phyloP scores from a whole-genome alignment of 2,329 filamentous ascomycete genomes.

The Parascedosporium putredinis region DNA sequence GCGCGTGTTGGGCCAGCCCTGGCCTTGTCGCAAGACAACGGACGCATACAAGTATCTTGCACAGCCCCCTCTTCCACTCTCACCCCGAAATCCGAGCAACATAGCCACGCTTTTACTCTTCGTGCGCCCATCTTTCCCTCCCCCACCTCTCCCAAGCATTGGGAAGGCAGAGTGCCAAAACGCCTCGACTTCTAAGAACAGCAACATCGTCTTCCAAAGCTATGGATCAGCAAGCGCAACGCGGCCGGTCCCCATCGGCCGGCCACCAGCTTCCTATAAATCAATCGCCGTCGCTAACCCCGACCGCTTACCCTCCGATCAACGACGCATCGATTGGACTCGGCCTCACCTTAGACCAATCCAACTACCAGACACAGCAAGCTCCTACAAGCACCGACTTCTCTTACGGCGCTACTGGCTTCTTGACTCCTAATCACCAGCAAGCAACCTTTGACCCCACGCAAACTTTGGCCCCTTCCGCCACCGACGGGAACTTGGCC shows the following conservation, averaged over 20 bases:
- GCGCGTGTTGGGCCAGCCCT: not conserved
- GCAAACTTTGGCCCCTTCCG: slow-evolving; percentile 32
- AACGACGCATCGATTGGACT: slow-evolving; percentile 40
- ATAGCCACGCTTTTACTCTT: slow-evolving; percentile 7
- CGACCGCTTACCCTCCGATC: slow-evolving; percentile 40
- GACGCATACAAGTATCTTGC: slow-evolving; percentile 4
- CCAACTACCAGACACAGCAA: slow-evolving; percentile 29
- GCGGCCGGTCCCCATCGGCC: slow-evolving; percentile 52
- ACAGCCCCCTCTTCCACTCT: slow-evolving; percentile 6
- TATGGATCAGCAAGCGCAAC: slow-evolving; percentile 32
- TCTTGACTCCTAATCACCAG: slow-evolving; percentile 20
- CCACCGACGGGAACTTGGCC: slow-evolving; percentile 26
- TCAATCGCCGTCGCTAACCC: slow-evolving; percentile 54
- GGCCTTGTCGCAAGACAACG: slow-evolving; percentile 5
- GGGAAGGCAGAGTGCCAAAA: slow-evolving; percentile 7
- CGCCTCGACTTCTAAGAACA: slow-evolving; percentile 9
- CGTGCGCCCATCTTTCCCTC: slow-evolving; percentile 2
- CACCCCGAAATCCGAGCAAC: not conserved
- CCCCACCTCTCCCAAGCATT: too few relatives aligned
- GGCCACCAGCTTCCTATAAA: slow-evolving; percentile 56
- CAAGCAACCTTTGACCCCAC: slow-evolving; percentile 29
- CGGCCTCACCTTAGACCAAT: slow-evolving; percentile 48
- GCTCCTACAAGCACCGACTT: slow-evolving; percentile 10
- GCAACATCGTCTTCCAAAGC: slow-evolving; percentile 12
- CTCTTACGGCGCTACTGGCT: slow-evolving; percentile 11